Base-by-base conservation (phyloP, 768 basidiomycete species). In the Tricholomella constricta region DNA sequence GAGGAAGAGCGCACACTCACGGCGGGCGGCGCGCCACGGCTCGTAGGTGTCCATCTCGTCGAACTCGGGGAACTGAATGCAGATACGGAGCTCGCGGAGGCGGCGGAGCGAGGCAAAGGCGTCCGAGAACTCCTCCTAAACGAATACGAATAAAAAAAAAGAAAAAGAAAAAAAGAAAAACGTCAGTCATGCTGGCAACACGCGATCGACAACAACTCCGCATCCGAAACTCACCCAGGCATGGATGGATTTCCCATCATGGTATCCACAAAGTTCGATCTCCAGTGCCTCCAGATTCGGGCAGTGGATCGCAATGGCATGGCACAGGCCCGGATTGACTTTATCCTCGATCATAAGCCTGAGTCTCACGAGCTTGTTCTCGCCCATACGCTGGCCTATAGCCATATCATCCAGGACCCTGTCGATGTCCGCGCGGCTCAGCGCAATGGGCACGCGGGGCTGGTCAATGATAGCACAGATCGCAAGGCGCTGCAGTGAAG, bases 311-410 rank as follows among this genome's bases (percentile, higher is more conserved):
- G 65, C 65, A n/a, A 76, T 64, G n/a, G 60, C 53, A 14, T 50
- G 54, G 49, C 72, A 71, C 27, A 76, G 51, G 6, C 60, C 63
- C 0, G 71, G 66, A 26, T 70, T 69, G 19, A 73, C 62, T 41
- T 71, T 69, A 29, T 75, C 73, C 59, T 76, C 76, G 26, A 73
- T 67, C 65, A 76, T 73, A 2, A 78, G 60, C 52, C 74, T 65
- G 35, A 78, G 55, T 31, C 62, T 63, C 52, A 55, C 58, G 51
- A 78, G 56, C 23, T 53, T 23, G 23, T 52, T 60, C 32, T 44
- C 50, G n/a, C 15, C 37, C 38, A 23, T 35, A 43, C 20, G 20
- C 37, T 52, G 48, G 4, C 62, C 65, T 10, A 49, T 45, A 17
- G 54, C 56, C 51, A 78, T 61, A 54, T 73, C 69, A n/a, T 50